A percentile compares a stretch with the other conserved stretches of the same genome.
Evolutionary conservation across 2,329 filamentous ascomycete species (phyloP).

Genomic region (Septoria petroselini): DNA sequence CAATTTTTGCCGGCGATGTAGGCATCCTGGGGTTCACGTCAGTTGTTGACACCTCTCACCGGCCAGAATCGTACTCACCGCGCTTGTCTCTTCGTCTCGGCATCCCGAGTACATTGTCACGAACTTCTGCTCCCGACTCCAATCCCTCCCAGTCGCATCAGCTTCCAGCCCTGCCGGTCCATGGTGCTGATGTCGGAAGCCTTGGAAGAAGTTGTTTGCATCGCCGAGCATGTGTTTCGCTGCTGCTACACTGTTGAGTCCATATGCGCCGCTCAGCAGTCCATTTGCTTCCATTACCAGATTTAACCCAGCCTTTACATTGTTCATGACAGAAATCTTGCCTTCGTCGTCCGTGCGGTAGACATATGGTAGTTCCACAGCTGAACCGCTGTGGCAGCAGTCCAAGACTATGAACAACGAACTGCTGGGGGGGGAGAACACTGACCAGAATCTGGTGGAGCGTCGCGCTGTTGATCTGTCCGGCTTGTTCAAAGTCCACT

Average conservation of each 20-base stretch:
- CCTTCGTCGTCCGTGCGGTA: conserved; percentile 57
- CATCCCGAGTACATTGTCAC: conserved; percentile 54
- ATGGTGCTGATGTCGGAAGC: conserved; percentile 45
- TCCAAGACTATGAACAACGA: conserved; percentile 58
- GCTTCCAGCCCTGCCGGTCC: conserved; percentile 27
- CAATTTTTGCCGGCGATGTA: conserved; percentile 45
- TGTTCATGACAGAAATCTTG: conserved; percentile 56
- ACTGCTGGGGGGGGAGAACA: conserved; percentile 49
- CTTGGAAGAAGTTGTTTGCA: conserved; percentile 54
- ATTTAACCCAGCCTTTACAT: conserved; percentile 51
- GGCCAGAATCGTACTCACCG: background rate
- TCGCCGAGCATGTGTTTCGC: conserved; percentile 54
- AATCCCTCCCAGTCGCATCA: conserved; percentile 41
- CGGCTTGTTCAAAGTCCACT: conserved; percentile 44
- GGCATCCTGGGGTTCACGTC: conserved; percentile 33
- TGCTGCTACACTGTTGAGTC: conserved; percentile 8
- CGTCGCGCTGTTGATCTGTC: conserved; percentile 53
- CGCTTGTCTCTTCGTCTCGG: conserved; percentile 49
- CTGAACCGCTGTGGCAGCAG: conserved; percentile 61
- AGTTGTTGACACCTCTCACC: background rate
- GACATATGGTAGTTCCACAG: conserved; percentile 57
- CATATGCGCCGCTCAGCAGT: conserved; percentile 49
- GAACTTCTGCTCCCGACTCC: conserved; percentile 44
- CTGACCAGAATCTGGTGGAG: conserved; percentile 55
- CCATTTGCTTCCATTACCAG: conserved; percentile 51